Evolutionary conservation across 768 basidiomycete species (phyloP), one percentile per base, ranked within the genome.

Genomic region (Collybiopsis luxurians): DNA sequence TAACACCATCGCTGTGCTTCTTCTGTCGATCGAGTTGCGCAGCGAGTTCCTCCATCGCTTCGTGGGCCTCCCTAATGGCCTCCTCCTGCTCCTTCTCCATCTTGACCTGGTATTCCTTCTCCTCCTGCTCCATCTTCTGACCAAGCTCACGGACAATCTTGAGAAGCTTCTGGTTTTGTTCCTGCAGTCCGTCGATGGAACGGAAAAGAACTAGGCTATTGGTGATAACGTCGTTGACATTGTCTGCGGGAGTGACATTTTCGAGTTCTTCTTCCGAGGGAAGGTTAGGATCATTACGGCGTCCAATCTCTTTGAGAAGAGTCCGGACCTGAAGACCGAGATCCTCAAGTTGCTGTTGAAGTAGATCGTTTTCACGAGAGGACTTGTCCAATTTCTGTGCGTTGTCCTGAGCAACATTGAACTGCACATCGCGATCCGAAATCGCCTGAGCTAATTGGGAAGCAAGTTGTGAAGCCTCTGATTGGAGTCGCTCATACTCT

Each of bases 161-260:
- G 46, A 98, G 76, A 23, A 98, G 73, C 63, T 89, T 90, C 75
- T 92, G 89, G 68, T 98, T 98, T 73, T 96, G 95, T 40, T 86
- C 82, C 65, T 98, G 95, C n/a, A 99, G 74, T 12, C 81, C 77
- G 13, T 82, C 79, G 52, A 98, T 81, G 0, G 86, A 89, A 43
- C 80, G 79, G 84, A 94, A 98, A 31, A 91, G 80, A 24, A 98
- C 90, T 19, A 98, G 83, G 63, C 94, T 82, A 64, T 90, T 90
- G 17, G 91, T 88, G 69, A 98, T 95, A 60, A 98, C 84, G 1
- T 81, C 79, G 56, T 93, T 86, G 12, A 88, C 87, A 60, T 84
- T 82, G 46, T 80, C 73, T 2, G 78, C 79, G 13, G 74, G 71
- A 28, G 67, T 63, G 2, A 69, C 64, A 17, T 72, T 67, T 24